Evolutionary conservation across 2,329 filamentous ascomycete genomes (phyloP).

Genomic region (Cladorrhinum sp.): DNA sequence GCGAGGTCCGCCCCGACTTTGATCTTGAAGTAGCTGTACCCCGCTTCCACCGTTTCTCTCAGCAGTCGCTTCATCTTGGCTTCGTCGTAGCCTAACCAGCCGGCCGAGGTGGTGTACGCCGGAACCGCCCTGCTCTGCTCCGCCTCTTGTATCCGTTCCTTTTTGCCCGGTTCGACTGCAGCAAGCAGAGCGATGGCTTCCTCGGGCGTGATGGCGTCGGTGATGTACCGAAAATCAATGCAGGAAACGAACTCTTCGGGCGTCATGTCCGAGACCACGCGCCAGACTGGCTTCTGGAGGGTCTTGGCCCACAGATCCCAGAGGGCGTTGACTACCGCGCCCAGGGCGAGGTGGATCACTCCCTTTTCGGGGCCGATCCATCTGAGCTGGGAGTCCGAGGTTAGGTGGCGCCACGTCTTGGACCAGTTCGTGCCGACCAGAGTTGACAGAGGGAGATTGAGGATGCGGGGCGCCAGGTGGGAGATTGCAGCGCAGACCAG

Average conservation of each 20-base stretch:
- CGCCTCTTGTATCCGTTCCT: slow-evolving; percentile 69
- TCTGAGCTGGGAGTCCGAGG: slow-evolving; percentile 82
- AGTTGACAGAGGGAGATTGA: slow-evolving; percentile 70
- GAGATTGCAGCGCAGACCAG: slow-evolving; percentile 84
- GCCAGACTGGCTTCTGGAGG: slow-evolving; percentile 84
- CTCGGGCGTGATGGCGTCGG: slow-evolving; percentile 83
- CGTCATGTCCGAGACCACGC: slow-evolving; percentile 83
- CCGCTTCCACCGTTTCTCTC: slow-evolving; percentile 69
- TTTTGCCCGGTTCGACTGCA: slow-evolving; percentile 65
- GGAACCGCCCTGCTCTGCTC: slow-evolving; percentile 73
- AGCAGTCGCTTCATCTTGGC: slow-evolving; percentile 79
- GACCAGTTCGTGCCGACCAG: slow-evolving; percentile 75
- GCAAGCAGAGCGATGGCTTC: slow-evolving; percentile 73
- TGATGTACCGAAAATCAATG: slow-evolving; percentile 94
- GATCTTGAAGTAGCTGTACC: slow-evolving; percentile 85
- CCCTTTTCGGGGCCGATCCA: slow-evolving; percentile 96
- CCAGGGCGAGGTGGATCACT: slow-evolving; percentile 87
- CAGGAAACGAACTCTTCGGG: slow-evolving; percentile 83
- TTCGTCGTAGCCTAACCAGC: slow-evolving; percentile 88
- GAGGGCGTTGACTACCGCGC: slow-evolving; percentile 83
- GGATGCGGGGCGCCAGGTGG: slow-evolving; percentile 72
- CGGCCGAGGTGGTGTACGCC: slow-evolving; percentile 85
- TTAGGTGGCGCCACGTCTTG: slow-evolving; percentile 86
- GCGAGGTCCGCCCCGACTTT: slow-evolving; percentile 77
- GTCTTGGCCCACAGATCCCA: slow-evolving; percentile 96